Percentiles rank a stretch among this genome's conserved stretches.
Evolutionary conservation across 169 alveolate species (phyloP).

Genomic region (Plasmodium sp.): DNA sequence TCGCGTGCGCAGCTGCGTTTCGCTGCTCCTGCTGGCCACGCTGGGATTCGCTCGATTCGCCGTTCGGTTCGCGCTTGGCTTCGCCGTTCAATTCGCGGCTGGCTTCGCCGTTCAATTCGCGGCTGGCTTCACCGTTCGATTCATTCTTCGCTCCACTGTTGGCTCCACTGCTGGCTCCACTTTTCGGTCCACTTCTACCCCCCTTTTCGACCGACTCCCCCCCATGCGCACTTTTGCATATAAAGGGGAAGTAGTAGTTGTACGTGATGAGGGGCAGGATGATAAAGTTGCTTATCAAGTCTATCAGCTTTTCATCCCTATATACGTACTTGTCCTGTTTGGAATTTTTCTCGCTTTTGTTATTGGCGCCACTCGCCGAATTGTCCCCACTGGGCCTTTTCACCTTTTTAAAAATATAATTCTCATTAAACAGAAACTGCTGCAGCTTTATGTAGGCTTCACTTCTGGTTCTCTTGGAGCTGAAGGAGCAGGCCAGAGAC

Average conservation of each 20-base stretch:
- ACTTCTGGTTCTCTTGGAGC: slow-evolving; percentile 73
- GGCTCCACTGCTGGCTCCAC: background rate
- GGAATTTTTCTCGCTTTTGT: slow-evolving; percentile 18
- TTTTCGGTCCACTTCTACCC: background rate
- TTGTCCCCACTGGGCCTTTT: slow-evolving; percentile 7
- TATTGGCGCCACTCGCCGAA: background rate
- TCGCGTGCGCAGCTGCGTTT: background rate
- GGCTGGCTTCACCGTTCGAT: no score
- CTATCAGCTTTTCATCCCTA: slow-evolving; percentile 73
- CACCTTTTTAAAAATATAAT: slow-evolving; percentile 58
- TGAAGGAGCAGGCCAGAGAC: slow-evolving; percentile 71
- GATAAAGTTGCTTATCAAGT: slow-evolving; percentile 64
- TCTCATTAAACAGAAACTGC: slow-evolving; percentile 73
- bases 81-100: background rate
- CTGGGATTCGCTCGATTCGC: background rate
- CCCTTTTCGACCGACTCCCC: background rate
- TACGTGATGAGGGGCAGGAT: slow-evolving; percentile 70
- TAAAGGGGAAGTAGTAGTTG: slow-evolving; percentile 73
- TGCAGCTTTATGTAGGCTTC: slow-evolving; percentile 73
- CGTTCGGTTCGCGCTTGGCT: background rate
- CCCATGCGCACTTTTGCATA: slow-evolving; percentile 40
- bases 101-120: background rate
- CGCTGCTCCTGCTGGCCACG: background rate
- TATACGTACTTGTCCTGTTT: slow-evolving; percentile 57
- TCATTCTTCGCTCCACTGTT: background rate